These are phyloP conservation scores for Aphanomyces cochlioides DNA, from an alignment of 352 stramenopile genomes.

Conservation along the genomic window DNA sequence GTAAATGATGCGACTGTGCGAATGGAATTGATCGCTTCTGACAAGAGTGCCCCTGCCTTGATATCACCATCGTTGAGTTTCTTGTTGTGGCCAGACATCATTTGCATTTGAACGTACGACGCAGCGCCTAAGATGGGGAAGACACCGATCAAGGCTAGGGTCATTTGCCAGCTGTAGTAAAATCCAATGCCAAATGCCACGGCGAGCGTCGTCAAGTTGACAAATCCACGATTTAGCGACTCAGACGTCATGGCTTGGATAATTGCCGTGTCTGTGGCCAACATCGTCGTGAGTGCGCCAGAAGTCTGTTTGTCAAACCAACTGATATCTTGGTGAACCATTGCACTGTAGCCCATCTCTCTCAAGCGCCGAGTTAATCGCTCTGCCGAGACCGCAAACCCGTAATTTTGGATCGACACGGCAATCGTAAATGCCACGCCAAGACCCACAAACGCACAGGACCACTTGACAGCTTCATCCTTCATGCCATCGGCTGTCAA, in stretches of 20 bases:
- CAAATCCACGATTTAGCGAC: constrained; percentile 39
- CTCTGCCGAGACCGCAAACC: constrained; percentile 33
- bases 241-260: constrained; percentile 32
- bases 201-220: constrained; percentile 39
- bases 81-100: constrained; percentile 41
- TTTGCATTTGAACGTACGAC: constrained; percentile 35
- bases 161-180: constrained; percentile 63
- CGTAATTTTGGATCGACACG: constrained; percentile 27
- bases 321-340: constrained; percentile 32
- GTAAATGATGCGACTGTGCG: constrained; percentile 58
- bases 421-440: constrained; percentile 35
- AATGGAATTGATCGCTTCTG: constrained; percentile 47
- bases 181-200: constrained; percentile 43
- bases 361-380: constrained; percentile 34
- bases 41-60: constrained; percentile 42
- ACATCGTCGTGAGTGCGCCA: constrained; percentile 40
- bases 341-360: constrained; percentile 10
- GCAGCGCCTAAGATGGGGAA: constrained; percentile 36
- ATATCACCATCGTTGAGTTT: constrained; percentile 50
- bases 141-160: constrained; percentile 43
- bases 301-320: constrained; percentile 39
- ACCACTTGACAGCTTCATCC: constrained; percentile 35
- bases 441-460: constrained; percentile 35
- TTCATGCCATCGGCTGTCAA: constrained; percentile 35
- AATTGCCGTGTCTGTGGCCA: constrained; percentile 46